Conservation (phyloP, 208 protist genomes). For the Acanthamoeba polyphaga region DNA sequence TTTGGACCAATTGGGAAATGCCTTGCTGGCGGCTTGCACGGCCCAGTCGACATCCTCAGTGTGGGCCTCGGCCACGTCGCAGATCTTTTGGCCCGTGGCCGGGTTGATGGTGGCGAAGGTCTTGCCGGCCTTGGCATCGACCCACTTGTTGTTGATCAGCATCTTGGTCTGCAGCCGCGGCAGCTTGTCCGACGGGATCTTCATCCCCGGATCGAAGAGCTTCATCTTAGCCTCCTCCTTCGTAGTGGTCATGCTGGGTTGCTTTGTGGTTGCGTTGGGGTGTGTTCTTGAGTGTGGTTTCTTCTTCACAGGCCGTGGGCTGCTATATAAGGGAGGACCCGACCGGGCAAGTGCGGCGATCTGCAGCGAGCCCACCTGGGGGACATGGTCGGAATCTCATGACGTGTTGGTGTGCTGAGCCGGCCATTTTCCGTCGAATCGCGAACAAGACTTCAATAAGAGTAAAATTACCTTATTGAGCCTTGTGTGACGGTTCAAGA, state of each 20-base stretch:
- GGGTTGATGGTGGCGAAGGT: conserved; percentile 92
- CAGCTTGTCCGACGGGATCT: background rate
- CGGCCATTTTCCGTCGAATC: too few relatives aligned
- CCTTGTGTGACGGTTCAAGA: too few relatives aligned
- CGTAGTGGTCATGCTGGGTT: background rate
- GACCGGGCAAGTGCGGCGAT: too few relatives aligned
- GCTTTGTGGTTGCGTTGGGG: too few relatives aligned
- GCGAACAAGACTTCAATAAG: too few relatives aligned
- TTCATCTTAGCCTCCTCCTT: background rate
- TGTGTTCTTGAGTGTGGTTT: too few relatives aligned
- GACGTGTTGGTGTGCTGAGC: too few relatives aligned
- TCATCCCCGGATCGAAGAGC: background rate
- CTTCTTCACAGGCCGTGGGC: too few relatives aligned
- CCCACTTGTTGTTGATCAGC: conserved; percentile 93
- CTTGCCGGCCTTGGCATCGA: conserved; percentile 89
- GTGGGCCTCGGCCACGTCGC: conserved; percentile 91
- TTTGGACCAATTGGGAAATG: conserved; percentile 80
- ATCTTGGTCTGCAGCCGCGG: conserved; percentile 84
- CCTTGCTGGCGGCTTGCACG: conserved; percentile 90
- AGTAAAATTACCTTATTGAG: too few relatives aligned
- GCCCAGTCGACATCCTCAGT: conserved; percentile 92
- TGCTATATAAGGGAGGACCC: too few relatives aligned
- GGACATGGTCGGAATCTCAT: too few relatives aligned
- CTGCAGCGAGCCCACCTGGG: too few relatives aligned
- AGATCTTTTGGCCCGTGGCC: conserved; percentile 90